Evolutionary conservation across 2,329 filamentous ascomycete species (phyloP).

Genomic region (Xylaria sp.): DNA sequence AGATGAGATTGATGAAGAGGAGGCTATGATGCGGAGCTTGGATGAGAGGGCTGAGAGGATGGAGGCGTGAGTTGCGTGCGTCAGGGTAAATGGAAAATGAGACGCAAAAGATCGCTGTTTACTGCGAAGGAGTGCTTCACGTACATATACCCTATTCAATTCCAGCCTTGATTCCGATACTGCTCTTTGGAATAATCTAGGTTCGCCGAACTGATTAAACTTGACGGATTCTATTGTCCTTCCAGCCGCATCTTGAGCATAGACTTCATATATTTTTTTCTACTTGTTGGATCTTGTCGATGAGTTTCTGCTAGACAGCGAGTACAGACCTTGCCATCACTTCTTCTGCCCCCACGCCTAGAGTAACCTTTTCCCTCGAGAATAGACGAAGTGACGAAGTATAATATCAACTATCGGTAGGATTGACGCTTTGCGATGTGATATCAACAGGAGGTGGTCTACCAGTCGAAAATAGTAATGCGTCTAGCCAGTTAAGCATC

Average conservation of each 20-base stretch:
- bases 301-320: background rate
- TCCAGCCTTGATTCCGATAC: background rate
- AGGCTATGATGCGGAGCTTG: slow-evolving; percentile 57
- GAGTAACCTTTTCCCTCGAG: background rate
- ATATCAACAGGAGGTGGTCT: background rate
- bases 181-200: background rate
- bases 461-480: slow-evolving; percentile 7
- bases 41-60: slow-evolving; percentile 51
- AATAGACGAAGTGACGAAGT: background rate
- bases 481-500: slow-evolving; percentile 19
- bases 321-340: background rate
- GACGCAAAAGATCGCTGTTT: background rate
- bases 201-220: background rate
- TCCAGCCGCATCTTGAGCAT: background rate
- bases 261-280: background rate
- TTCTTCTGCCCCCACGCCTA: background rate
- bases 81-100: background rate
- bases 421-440: background rate
- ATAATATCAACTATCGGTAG: background rate
- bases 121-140: background rate
- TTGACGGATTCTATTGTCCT: background rate
- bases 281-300: background rate
- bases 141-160: slow-evolving; percentile 5
- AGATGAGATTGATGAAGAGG: slow-evolving; percentile 54
- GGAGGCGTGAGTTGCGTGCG: slow-evolving; percentile 37